Base-by-base conservation (phyloP, 768 basidiomycete species). In the Pisolithus orientalis region DNA sequence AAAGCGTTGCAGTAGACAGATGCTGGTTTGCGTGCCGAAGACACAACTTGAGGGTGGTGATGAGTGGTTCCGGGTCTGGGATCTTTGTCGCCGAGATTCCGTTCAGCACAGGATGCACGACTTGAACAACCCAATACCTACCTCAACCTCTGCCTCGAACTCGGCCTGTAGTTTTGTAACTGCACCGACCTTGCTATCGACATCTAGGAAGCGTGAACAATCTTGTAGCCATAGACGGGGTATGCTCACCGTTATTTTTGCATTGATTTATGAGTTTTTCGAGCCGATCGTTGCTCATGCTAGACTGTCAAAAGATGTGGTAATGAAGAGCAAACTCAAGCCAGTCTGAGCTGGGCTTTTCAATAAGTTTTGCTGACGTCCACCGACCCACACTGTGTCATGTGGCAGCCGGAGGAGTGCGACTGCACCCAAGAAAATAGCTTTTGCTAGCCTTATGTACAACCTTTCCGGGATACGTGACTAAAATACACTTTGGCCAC, bases 21-120 rank as follows among this genome's bases (percentile, higher is more conserved):
- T 91, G 89, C 62, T 89, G 83, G 70, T 94, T 91, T 44, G 90
- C 78, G 42, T 83, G 83, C 59, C 88, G 81, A 59, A 94, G 77
- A 59, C 83, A 89, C 37, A 83, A 61, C 67, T 87, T 91, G 63
- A 94, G 76, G 38, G 78, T 73, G 52, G 72, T 72, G 54, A 93
- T 77, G 62, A 93, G 73, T 38, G 74, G 70, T 62, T 94, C 92
- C 7, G 83, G 67, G 63, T 92, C 90, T 27, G 76, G 64, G 50
- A 94, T 79, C 91, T 93, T 62, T 25, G 52, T 40, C 57, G 44
- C 50, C 47, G 45, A 21, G 50, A 58, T 54, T 48, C 39, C 11
- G 50, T 34, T 40, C 44, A 38, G 65, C 48, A 61, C 55, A 52
- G 25, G 53, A 47, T 17, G 28, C 46, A 51, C 32, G 47, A 40